Percentiles rank a stretch among this genome's conserved stretches.
Conservation (phyloP, 352 stramenopile genomes). For the Globisporangium megalacanthum region DNA sequence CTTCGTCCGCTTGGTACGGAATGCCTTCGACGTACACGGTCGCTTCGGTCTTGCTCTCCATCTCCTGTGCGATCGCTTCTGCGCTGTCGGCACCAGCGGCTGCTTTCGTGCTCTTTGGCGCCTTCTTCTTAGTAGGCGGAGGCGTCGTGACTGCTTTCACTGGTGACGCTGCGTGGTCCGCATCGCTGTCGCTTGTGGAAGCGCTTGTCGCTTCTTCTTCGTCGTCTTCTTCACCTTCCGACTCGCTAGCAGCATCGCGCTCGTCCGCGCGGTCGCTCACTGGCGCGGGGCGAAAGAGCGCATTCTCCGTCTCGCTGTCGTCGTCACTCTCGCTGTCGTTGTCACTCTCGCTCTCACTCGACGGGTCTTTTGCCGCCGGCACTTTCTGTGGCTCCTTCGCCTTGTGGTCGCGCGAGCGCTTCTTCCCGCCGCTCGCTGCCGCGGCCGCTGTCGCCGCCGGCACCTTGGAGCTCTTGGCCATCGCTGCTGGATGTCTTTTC, state of each 20-base stretch:
- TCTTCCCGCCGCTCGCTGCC: conserved; percentile 17
- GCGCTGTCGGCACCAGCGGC: conserved; percentile 12
- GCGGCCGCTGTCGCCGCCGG: background rate
- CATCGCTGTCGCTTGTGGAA: conserved; percentile 49
- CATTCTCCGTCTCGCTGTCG: conserved; percentile 59
- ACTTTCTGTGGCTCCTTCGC: conserved; percentile 1
- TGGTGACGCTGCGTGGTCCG: conserved; percentile 73
- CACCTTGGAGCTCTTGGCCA: conserved; percentile 6
- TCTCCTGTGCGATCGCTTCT: conserved; percentile 43
- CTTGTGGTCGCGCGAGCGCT: conserved; percentile 25
- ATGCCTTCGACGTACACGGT: conserved; percentile 96
- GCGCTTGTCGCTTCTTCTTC: conserved; percentile 31
- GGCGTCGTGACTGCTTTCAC: conserved; percentile 30
- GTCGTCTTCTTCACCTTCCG: conserved; percentile 37
- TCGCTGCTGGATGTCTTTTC: conserved; percentile 9
- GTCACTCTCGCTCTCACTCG: conserved; percentile 6
- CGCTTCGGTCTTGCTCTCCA: conserved; percentile 68
- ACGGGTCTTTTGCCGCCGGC: background rate
- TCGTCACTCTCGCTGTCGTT: conserved; percentile 19
- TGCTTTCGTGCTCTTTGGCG: conserved; percentile 20
- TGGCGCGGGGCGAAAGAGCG: conserved; percentile 62
- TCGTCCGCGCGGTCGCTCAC: conserved; percentile 13
- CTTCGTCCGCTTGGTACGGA: conserved; percentile 88
- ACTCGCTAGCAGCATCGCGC: background rate
- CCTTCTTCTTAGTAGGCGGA: conserved; percentile 5